Percentiles rank a stretch among this genome's conserved stretches.
These are phyloP conservation scores for Claviceps monticola DNA, from an alignment of 2,329 filamentous ascomycete species.

Conservation along the genomic window DNA sequence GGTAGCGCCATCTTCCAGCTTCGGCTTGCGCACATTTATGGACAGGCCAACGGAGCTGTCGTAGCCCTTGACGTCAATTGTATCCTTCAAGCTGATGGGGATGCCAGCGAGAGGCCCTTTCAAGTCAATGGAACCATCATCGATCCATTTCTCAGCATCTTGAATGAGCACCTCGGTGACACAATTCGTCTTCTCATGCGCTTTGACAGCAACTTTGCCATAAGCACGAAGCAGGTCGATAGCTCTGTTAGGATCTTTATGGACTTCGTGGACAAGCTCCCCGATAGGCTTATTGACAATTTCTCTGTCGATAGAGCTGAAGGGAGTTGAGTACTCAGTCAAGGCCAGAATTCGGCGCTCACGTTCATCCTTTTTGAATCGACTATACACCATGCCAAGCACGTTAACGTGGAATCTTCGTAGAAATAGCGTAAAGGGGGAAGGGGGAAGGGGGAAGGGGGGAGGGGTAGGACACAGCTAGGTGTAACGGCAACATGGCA, in stretches of 20 bases:
- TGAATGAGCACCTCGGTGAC: constrained; percentile 75
- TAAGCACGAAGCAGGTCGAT: constrained; percentile 71
- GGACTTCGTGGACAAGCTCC: constrained; percentile 64
- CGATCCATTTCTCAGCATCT: constrained; percentile 61
- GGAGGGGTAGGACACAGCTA: background rate
- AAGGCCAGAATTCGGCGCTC: constrained; percentile 54
- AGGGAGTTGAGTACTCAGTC: constrained; percentile 47
- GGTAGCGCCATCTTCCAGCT: constrained; percentile 53
- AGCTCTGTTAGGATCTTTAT: constrained; percentile 50
- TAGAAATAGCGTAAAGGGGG: background rate
- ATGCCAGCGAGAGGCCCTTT: constrained; percentile 77
- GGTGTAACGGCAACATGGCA: background rate
- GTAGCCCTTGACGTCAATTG: constrained; percentile 67
- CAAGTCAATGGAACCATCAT: constrained; percentile 47
- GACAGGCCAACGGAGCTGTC: constrained; percentile 76
- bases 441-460: background rate
- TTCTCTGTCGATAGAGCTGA: constrained; percentile 49
- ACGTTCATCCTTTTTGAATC: constrained; percentile 68
- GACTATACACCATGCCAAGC: constrained; percentile 30
- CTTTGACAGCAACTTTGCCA: constrained; percentile 70
- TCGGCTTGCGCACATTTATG: constrained; percentile 53
- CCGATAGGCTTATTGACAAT: constrained; percentile 64
- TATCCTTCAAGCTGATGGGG: constrained; percentile 73
- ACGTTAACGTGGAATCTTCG: constrained; percentile 14
- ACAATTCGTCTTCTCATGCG: constrained; percentile 79